Conservation (phyloP, 129 eudicot species). For the Calendula officinalis region DNA sequence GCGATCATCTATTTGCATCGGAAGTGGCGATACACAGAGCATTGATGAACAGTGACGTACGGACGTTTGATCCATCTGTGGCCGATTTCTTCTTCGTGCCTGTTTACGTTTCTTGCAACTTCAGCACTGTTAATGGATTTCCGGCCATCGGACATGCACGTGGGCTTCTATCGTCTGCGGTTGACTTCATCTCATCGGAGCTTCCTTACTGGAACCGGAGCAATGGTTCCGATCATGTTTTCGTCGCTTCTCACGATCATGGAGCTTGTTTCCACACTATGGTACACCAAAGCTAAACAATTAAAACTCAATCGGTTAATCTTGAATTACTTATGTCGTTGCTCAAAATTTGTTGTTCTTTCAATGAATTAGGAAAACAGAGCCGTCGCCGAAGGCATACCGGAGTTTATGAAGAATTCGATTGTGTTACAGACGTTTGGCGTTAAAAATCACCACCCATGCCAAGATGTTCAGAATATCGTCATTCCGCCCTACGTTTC, state of each 20-base stretch:
- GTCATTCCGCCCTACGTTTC: constrained; percentile 78
- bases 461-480: constrained; percentile 70
- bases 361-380: constrained; percentile 45
- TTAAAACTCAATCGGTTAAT: background rate
- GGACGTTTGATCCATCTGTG: constrained; percentile 59
- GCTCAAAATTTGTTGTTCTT: background rate
- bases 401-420: constrained; percentile 64
- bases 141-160: constrained; percentile 80
- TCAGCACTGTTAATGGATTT: constrained; percentile 71
- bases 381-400: constrained; percentile 72
- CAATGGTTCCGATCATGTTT: constrained; percentile 72
- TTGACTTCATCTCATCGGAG: constrained; percentile 44
- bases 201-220: constrained; percentile 73
- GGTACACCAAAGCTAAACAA: constrained; percentile 32
- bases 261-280: constrained; percentile 89
- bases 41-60: constrained; percentile 39
- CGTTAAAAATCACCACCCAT: constrained; percentile 65
- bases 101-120: constrained; percentile 80
- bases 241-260: constrained; percentile 83
- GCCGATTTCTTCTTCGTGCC: constrained; percentile 88
- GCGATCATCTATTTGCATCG: constrained; percentile 69
- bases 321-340: background rate
- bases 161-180: constrained; percentile 51
- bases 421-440: constrained; percentile 82
- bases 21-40: constrained; percentile 81